Evolutionary conservation across 306 rosid species (phyloP).

Genomic region (Citrullus colocynthis): DNA sequence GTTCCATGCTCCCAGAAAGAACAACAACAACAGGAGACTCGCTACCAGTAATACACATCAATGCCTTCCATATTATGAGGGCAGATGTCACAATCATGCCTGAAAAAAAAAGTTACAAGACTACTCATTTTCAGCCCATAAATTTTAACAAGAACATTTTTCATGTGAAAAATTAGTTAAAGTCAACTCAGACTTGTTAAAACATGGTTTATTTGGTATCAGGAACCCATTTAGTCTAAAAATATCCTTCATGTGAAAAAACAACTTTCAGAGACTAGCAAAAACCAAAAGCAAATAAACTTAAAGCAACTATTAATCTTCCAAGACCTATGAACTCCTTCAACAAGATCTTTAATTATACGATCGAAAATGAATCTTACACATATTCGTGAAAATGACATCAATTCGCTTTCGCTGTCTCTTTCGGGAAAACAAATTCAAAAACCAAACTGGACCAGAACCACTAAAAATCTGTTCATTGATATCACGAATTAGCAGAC

Average conservation of each 20-base stretch:
- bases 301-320: background rate
- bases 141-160: background rate
- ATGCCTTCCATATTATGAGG: constrained; percentile 70
- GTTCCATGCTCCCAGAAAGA: constrained; percentile 92
- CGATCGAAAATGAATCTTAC: background rate
- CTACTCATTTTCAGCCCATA: background rate
- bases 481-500: background rate
- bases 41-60: constrained; percentile 71
- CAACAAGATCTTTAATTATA: background rate
- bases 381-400: background rate
- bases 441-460: background rate
- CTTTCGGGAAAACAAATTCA: background rate
- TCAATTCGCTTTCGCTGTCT: background rate
- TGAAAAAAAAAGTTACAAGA: constrained; percentile 11
- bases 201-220: background rate
- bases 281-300: background rate
- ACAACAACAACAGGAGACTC: constrained; percentile 93
- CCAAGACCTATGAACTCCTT: background rate
- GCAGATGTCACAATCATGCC: constrained; percentile 84
- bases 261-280: background rate
- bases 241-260: background rate
- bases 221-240: background rate
- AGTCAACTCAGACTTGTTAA: background rate
- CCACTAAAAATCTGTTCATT: background rate
- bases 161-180: background rate